phyloP scores from a whole-genome alignment of 192 early-diverging fungal genomes.

The Coemansia sp. region DNA sequence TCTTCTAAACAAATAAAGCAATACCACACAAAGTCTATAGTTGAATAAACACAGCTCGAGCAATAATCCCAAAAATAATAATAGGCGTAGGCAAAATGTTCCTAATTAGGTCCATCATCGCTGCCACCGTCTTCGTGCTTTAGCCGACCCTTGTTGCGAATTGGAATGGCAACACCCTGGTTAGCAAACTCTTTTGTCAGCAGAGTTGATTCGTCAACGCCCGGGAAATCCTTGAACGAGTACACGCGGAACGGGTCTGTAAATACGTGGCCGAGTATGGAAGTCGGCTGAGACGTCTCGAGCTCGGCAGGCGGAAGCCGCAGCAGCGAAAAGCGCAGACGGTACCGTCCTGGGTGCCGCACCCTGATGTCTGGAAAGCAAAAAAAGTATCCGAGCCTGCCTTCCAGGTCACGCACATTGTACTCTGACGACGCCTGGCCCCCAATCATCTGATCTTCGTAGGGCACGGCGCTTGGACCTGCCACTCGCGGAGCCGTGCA shows the following conservation, averaged over 20 bases:
- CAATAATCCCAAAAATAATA: too few species aligned
- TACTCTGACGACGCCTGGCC: slow-evolving; percentile 16
- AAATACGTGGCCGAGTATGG: slow-evolving; percentile 12
- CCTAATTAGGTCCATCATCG: background rate
- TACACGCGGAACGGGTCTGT: slow-evolving; percentile 36
- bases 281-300: slow-evolving; percentile 5
- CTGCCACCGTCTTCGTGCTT: slow-evolving; percentile 17
- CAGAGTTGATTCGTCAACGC: slow-evolving; percentile 35
- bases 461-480: background rate
- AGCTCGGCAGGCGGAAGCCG: slow-evolving; percentile 13
- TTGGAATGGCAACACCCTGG: slow-evolving; percentile 40
- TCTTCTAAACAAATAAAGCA: too few species aligned
- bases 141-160: slow-evolving; percentile 41
- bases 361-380: slow-evolving; percentile 44
- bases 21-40: too few species aligned
- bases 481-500: background rate
- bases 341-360: slow-evolving; percentile 25
- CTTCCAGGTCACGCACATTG: slow-evolving; percentile 22
- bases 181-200: slow-evolving; percentile 26
- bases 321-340: slow-evolving; percentile 38
- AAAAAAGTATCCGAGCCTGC: slow-evolving; percentile 25
- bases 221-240: slow-evolving; percentile 41
- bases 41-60: too few species aligned
- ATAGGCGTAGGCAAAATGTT: too few species aligned
- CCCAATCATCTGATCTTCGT: slow-evolving; percentile 15